Base-by-base conservation (phyloP, 1,284 basidiomycete species). In the Pyrrhoderma lamaoense region DNA sequence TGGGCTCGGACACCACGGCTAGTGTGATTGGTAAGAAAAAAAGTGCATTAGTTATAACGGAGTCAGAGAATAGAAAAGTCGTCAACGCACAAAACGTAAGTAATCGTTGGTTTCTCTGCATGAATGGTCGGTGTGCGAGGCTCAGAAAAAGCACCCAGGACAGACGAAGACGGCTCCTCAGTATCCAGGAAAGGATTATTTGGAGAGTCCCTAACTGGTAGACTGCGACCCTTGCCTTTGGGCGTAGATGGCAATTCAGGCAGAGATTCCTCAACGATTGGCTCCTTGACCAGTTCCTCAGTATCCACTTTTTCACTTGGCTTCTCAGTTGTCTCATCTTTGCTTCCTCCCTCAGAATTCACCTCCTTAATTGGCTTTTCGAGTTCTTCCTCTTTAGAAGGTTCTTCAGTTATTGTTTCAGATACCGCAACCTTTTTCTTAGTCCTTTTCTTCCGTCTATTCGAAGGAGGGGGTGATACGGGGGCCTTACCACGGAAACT, bases 101-200 rank as follows among this genome's bases (percentile, higher is more conserved):
- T 42, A 22, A 57, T 48, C 7, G 57, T 59, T 5, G 57, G 58
- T 37, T 54, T 53, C 35, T 58, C 57, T 18, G 49, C 46, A 21
- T 19, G 22, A 13, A 47, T 53, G 2, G 54, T 56, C 9, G 54
- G 50, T 4, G 54, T 56, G 16, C 46, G 50, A 25, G 54, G 54
- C 23, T 56, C 54, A 13, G 27, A 19, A 8, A 42, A 38, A 7
- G 52, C 50, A 11, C 42, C 54, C 8, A 19, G 5, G 2, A 45
- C 35, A 13, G 54, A 56, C n/a, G 39, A 11, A 25, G 53, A 49
- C 22, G 53, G 51, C n/a, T 61, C 27, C n/a, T n/a, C 38, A 22
- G 4, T 64, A 1, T 60, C 60, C 3, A 79, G 66, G 65, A 78
- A 78, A 0, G 76, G 76, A 37, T 78, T 78, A 53, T 77, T 68